Evolutionary conservation across 2,329 filamentous ascomycete species (phyloP).

Genomic region (Xylariaceae sp.): DNA sequence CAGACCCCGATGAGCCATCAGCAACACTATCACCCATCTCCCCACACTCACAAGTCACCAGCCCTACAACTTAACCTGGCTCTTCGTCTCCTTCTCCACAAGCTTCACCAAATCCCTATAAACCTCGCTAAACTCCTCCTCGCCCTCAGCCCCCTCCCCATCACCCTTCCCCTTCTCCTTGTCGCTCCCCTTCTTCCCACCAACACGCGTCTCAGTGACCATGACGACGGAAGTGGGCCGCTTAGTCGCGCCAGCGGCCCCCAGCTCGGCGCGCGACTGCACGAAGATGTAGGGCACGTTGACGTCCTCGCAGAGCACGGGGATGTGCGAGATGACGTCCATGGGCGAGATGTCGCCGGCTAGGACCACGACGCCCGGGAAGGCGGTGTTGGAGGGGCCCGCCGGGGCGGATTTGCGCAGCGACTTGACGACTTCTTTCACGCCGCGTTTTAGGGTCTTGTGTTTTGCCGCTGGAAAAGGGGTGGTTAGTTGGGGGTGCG

Average conservation of each 20-base stretch:
- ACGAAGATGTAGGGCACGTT: conserved; percentile 97
- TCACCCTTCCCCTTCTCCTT: conserved; percentile 43
- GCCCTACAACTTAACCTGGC: conserved; percentile 42
- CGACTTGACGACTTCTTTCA: conserved; percentile 98
- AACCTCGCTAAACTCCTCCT: conserved; percentile 60
- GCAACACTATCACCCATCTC: no score
- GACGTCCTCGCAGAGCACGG: conserved; percentile 97
- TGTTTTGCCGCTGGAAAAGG: conserved; percentile 75
- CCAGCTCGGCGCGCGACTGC: conserved; percentile 85
- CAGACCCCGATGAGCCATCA: no score
- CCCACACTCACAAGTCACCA: no score
- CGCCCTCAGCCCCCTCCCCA: conserved; percentile 48
- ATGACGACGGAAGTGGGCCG: conserved; percentile 95
- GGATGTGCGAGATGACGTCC: conserved; percentile 98
- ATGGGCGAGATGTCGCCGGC: conserved; percentile 97
- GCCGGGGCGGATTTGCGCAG: conserved; percentile 84
- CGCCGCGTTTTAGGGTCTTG: conserved; percentile 93
- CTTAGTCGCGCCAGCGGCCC: conserved; percentile 91
- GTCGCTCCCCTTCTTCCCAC: conserved; percentile 31
- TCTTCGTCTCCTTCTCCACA: conserved; percentile 60
- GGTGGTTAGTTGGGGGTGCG: conserved; percentile 17
- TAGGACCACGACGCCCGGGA: conserved; percentile 80
- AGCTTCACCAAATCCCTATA: conserved; percentile 66
- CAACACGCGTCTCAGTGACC: conserved; percentile 59
- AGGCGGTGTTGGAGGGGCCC: conserved; percentile 59